Conservation (phyloP, 2,329 filamentous ascomycete genomes). For the Fusarium verrucosum region DNA sequence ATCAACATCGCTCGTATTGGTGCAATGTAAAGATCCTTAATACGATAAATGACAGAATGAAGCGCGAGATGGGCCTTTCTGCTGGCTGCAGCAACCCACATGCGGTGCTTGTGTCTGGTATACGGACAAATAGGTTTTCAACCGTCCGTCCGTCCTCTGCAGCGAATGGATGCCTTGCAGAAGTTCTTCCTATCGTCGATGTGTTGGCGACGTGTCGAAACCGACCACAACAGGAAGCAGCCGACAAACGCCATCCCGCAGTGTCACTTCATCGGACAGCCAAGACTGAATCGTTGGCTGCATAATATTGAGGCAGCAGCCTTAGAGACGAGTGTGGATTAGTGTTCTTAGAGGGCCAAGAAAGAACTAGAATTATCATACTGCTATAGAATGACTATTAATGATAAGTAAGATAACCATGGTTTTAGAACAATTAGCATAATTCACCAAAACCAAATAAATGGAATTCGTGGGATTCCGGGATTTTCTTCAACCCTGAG, state of each 20-base stretch:
- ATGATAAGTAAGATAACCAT: no score
- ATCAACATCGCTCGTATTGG: constrained; percentile 28
- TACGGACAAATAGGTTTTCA: not conserved
- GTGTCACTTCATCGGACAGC: constrained; percentile 19
- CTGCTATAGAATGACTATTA: no score
- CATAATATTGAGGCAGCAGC: not conserved
- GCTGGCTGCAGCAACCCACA: constrained; percentile 29
- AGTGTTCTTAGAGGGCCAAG: no score
- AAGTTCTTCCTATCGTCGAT: constrained; percentile 17
- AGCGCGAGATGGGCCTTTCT: constrained; percentile 12
- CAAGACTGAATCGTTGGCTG: constrained; percentile 4
- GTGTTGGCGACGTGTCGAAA: constrained; percentile 28
- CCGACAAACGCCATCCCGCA: constrained; percentile 9
- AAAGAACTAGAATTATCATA: no score
- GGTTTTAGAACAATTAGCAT: no score
- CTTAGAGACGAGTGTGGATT: not conserved
- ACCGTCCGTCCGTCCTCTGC: not conserved
- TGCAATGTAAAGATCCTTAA: constrained; percentile 22
- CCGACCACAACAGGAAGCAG: constrained; percentile 15
- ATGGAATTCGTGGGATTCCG: no score
- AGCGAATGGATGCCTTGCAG: constrained; percentile 10
- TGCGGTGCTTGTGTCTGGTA: constrained; percentile 31
- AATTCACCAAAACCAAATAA: no score
- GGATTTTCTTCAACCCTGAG: no score
- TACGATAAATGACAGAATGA: constrained; percentile 26